Percentiles rank a stretch among this genome's conserved stretches.
phyloP scores from a whole-genome alignment of 2,329 filamentous ascomycete genomes.

The Monosporascus sp. region DNA sequence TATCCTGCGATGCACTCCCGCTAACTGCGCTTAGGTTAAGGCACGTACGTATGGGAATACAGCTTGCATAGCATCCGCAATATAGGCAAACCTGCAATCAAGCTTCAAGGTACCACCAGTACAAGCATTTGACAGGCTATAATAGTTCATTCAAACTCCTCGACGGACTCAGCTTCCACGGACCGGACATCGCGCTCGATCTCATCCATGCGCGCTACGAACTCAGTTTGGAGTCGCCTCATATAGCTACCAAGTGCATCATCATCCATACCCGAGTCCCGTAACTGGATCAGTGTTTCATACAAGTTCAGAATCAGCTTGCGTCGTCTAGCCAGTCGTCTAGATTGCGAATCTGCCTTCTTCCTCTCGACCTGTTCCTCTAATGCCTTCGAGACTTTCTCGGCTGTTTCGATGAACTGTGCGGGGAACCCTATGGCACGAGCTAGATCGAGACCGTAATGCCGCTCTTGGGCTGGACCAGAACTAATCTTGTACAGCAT shows the following conservation, averaged over 20 bases:
- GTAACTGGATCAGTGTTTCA: slow-evolving; percentile 67
- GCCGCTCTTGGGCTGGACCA: slow-evolving; percentile 64
- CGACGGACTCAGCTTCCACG: not conserved
- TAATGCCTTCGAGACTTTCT: slow-evolving; percentile 59
- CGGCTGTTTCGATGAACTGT: slow-evolving; percentile 62
- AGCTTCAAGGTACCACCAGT: not conserved
- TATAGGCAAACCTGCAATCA: too few relatives aligned
- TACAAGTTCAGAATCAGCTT: slow-evolving; percentile 70
- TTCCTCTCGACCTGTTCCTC: slow-evolving; percentile 52
- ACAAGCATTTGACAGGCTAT: not conserved
- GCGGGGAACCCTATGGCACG: slow-evolving; percentile 68
- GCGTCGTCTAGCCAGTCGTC: slow-evolving; percentile 57
- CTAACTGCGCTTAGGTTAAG: too few relatives aligned
- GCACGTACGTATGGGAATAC: not conserved
- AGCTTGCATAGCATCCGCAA: not conserved
- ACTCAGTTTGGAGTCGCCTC: slow-evolving; percentile 66
- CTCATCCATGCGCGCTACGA: slow-evolving; percentile 64
- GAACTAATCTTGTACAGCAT: slow-evolving; percentile 84
- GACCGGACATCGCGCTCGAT: slow-evolving; percentile 40
- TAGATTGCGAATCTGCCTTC: slow-evolving; percentile 53
- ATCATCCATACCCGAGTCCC: slow-evolving; percentile 60
- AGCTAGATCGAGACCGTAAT: slow-evolving; percentile 83
- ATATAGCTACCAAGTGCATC: slow-evolving; percentile 61
- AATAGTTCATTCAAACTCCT: not conserved
- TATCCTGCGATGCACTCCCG: too few relatives aligned